Conservation (phyloP, 2,329 filamentous ascomycete species). For the Amauroascus verrucosus region DNA sequence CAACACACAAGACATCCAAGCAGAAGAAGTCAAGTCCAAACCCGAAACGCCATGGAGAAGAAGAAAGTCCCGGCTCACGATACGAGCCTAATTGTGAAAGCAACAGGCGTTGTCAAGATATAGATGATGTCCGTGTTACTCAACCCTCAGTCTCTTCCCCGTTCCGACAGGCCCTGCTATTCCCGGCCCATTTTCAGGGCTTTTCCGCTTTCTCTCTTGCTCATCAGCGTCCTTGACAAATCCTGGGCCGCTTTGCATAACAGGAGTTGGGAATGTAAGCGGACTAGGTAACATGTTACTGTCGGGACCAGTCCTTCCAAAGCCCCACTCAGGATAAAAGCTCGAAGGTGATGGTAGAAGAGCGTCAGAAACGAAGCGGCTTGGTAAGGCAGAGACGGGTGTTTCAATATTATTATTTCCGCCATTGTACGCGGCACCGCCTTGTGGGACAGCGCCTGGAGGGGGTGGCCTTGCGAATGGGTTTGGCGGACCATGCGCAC, state of each 20-base stretch:
- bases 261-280: slow-evolving; percentile 80
- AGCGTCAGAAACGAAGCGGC: slow-evolving; percentile 77
- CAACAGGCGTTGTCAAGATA: neutral
- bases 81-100: neutral
- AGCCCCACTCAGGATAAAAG: slow-evolving; percentile 89
- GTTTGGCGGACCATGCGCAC: slow-evolving; percentile 84
- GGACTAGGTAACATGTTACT: slow-evolving; percentile 86
- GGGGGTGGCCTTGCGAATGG: slow-evolving; percentile 84
- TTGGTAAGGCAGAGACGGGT: slow-evolving; percentile 87
- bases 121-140: slow-evolving; percentile 1
- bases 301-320: slow-evolving; percentile 51
- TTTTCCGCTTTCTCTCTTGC: slow-evolving; percentile 37
- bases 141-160: slow-evolving; percentile 32
- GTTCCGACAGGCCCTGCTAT: slow-evolving; percentile 22
- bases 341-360: slow-evolving; percentile 82
- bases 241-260: slow-evolving; percentile 32
- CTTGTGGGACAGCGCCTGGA: slow-evolving; percentile 40
- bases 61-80: neutral
- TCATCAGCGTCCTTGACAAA: slow-evolving; percentile 34
- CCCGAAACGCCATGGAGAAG: neutral
- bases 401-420: slow-evolving; percentile 49
- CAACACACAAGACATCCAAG: neutral
- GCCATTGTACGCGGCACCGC: slow-evolving; percentile 33
- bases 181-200: slow-evolving; percentile 29
- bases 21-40: neutral